phyloP scores from a whole-genome alignment of 1,139 yeast genomes.

The Candida tropicalis region DNA sequence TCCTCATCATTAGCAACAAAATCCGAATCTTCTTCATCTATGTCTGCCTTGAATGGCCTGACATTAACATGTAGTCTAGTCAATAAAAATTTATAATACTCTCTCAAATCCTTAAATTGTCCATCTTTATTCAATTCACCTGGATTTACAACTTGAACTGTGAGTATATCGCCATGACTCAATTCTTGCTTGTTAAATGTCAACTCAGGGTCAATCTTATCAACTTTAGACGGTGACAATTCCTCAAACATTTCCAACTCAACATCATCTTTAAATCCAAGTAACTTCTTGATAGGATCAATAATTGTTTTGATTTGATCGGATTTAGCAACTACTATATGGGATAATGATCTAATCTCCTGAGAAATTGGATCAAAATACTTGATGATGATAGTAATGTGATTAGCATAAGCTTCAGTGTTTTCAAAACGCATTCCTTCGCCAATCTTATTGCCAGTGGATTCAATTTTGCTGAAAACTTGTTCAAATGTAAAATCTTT shows the following conservation, averaged over 20 bases:
- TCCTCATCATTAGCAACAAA: conserved; percentile 29
- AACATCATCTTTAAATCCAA: conserved; percentile 47
- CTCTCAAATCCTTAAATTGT: conserved; percentile 37
- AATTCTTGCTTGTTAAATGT: conserved; percentile 69
- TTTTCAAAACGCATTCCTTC: conserved; percentile 19
- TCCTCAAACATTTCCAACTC: conserved; percentile 65
- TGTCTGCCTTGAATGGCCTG: conserved; percentile 47
- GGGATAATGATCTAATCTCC: conserved; percentile 62
- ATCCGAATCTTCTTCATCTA: conserved; percentile 54
- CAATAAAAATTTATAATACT: conserved; percentile 65
- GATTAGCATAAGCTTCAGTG: conserved; percentile 33
- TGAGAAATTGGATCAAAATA: conserved; percentile 63
- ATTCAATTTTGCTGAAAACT: conserved; percentile 22
- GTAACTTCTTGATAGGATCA: conserved; percentile 43
- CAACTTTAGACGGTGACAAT: conserved; percentile 63
- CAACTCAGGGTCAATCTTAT: conserved; percentile 42
- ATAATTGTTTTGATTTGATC: conserved; percentile 48
- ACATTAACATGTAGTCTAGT: conserved; percentile 66
- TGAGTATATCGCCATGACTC: conserved; percentile 76
- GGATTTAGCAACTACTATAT: conserved; percentile 56
- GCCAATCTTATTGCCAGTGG: conserved; percentile 12
- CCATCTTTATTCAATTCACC: conserved; percentile 22
- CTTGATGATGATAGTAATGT: conserved; percentile 64
- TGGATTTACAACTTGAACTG: conserved; percentile 48
- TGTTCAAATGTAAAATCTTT: conserved; percentile 28